Evolutionary conservation across 352 stramenopile genomes (phyloP).

Genomic region (Pythium brassicae): DNA sequence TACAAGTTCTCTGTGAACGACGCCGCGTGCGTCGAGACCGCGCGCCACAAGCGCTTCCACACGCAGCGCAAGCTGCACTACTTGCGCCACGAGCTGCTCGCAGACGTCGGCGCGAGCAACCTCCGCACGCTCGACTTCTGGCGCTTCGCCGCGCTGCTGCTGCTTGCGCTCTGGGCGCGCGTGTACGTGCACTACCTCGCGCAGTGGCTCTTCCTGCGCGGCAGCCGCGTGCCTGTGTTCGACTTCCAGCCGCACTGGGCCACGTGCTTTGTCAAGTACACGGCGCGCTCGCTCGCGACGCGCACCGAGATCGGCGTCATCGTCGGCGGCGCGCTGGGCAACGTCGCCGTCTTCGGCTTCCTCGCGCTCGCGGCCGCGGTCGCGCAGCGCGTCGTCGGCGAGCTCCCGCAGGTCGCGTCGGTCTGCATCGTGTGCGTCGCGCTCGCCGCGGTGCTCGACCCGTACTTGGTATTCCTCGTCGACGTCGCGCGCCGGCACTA

Average conservation of each 20-base stretch:
- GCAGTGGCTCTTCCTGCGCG: conserved; percentile 81
- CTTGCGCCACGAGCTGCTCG: conserved; percentile 73
- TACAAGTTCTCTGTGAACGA: conserved; percentile 55
- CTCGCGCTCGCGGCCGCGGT: conserved; percentile 36
- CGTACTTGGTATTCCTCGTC: conserved; percentile 73
- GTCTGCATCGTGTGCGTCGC: conserved; percentile 78
- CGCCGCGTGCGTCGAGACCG: conserved; percentile 36
- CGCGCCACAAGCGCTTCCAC: conserved; percentile 57
- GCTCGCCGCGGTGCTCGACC: conserved; percentile 73
- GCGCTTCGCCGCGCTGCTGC: conserved; percentile 46
- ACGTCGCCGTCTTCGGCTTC: conserved; percentile 43
- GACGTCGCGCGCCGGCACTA: conserved; percentile 81
- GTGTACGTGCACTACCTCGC: conserved; percentile 87
- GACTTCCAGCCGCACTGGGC: conserved; percentile 58
- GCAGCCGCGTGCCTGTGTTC: conserved; percentile 72
- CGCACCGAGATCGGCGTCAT: conserved; percentile 67
- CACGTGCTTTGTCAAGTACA: conserved; percentile 86
- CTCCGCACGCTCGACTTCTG: conserved; percentile 78
- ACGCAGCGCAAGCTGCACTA: conserved; percentile 73
- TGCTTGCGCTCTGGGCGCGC: conserved; percentile 80
- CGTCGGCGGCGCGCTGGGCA: conserved; percentile 46
- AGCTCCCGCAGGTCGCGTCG: conserved; percentile 70
- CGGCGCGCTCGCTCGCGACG: conserved; percentile 52
- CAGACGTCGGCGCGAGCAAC: conserved; percentile 53
- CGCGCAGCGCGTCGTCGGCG: conserved; percentile 42